phyloP scores from a whole-genome alignment of 305 asterid species.

The Striga hermonthica region DNA sequence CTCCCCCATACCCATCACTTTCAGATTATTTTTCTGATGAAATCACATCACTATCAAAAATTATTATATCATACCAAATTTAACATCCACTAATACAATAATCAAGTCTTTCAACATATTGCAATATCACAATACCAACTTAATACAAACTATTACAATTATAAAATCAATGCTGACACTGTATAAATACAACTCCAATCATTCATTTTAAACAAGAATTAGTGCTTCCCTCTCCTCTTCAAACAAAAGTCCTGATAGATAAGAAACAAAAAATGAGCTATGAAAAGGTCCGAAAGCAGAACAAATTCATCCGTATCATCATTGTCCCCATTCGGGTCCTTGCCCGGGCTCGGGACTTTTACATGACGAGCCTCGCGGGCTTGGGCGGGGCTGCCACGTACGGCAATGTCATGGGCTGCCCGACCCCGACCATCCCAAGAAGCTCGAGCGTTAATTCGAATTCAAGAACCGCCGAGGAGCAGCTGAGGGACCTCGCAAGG shows the following conservation, averaged over 20 bases:
- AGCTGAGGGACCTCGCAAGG: constrained; percentile 39
- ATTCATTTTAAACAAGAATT: not conserved
- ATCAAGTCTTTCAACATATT: not conserved
- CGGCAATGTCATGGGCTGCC: constrained; percentile 42
- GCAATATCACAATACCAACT: not conserved
- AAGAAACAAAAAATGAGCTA: constrained; percentile 8
- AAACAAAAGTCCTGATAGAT: not conserved
- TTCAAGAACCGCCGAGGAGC: constrained; percentile 32
- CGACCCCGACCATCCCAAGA: constrained; percentile 37
- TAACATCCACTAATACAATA: not conserved
- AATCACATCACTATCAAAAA: not conserved
- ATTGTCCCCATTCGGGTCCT: constrained; percentile 41
- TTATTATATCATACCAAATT: not conserved
- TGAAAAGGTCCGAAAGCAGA: constrained; percentile 11
- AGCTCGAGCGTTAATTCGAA: constrained; percentile 36
- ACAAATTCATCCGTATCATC: constrained; percentile 39
- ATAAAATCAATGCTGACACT: not conserved
- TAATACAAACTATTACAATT: too few relatives aligned
- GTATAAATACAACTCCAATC: not conserved
- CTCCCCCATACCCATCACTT: not conserved
- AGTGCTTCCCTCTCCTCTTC: not conserved
- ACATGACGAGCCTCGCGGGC: constrained; percentile 36
- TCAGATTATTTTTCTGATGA: not conserved
- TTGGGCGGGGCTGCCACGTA: constrained; percentile 39
- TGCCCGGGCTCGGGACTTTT: constrained; percentile 47